Base-by-base conservation (phyloP, 257 asterid species). In the Schizonepeta tenuifolia region DNA sequence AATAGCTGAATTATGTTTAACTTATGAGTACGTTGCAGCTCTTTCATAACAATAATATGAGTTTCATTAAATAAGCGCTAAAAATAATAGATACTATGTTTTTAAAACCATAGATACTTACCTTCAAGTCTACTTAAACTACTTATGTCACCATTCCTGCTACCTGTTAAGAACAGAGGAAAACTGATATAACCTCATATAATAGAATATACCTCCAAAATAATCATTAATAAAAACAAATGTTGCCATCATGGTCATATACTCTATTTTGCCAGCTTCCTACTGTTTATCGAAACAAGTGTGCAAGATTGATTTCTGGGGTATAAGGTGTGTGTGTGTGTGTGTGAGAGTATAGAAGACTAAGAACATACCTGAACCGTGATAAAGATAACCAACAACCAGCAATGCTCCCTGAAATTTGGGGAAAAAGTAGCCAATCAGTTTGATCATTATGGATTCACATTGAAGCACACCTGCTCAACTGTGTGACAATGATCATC, bases 391-490 rank as follows among this genome's bases (percentile, higher is more conserved):
- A 38, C 95, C 96, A 84, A 93, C 77, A 70, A 93, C 80, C 89
- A 93, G 85, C 83, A 93, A 66, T 12, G 96, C 84, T 51, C 97
- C 98, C 98, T 93, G 94, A 78, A 82, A 46, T 61, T 64, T 56
- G 11, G 58, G 77, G 21, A 64, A 63, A 31, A 58, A 26, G 60
- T 47, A 21, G n/a, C 13, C n/a, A 63, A 36, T 78, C 57, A 78
- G 67, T 58, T 61, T 17, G 61, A 73, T 59, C 18, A 26, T 10
- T 24, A 35, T 61, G 54, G 58, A 71, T 67, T 28, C 64, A 79
- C 31, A 59, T 5, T 28, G 24, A 64, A 49, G 43, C 8, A 69
- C 61, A 47, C 40, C 17, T 40, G 70, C 73, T 49, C 14, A 53
- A 18, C 5, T 51, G 11, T 6, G 43, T 63, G 49, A 33, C 22